Evolutionary conservation across 2,329 filamentous ascomycete species (phyloP).

Genomic region (Calonectria pseudoturangicola): DNA sequence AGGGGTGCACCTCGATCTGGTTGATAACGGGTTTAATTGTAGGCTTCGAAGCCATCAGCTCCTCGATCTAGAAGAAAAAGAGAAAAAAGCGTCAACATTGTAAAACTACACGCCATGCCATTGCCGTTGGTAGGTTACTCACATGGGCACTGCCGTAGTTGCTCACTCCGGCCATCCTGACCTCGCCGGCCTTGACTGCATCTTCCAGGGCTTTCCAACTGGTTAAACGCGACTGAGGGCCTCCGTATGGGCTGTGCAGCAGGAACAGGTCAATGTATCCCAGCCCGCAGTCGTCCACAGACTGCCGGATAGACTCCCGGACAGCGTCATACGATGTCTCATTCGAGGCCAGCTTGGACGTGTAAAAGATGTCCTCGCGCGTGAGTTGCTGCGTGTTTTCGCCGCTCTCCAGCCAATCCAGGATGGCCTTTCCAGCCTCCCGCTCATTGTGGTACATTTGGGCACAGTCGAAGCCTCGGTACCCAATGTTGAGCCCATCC

Average conservation of each 20-base stretch:
- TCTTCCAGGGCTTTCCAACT: conserved; percentile 88
- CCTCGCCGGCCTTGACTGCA: conserved; percentile 82
- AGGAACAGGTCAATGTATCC: conserved; percentile 88
- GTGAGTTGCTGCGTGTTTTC: conserved; percentile 71
- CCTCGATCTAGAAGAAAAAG: conserved; percentile 72
- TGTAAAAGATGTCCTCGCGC: conserved; percentile 85
- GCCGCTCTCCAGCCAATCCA: conserved; percentile 70
- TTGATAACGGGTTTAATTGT: conserved; percentile 81
- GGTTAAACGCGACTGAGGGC: conserved; percentile 78
- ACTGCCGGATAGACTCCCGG: conserved; percentile 78
- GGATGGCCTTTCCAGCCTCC: conserved; percentile 80
- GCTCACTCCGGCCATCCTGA: conserved; percentile 83
- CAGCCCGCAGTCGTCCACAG: conserved; percentile 78
- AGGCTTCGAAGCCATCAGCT: conserved; percentile 79
- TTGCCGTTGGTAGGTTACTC: conserved; percentile 55
- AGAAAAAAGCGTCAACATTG: neutral
- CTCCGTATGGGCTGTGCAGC: conserved; percentile 86
- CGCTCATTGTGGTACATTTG: conserved; percentile 81
- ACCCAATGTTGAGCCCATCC: conserved; percentile 73
- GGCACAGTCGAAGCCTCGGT: conserved; percentile 71
- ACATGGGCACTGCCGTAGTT: conserved; percentile 87
- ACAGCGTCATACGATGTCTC: conserved; percentile 79
- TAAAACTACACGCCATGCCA: neutral
- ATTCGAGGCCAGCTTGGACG: conserved; percentile 84
- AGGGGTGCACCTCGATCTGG: conserved; percentile 88